A percentile compares a stretch with the other conserved stretches of the same genome.
phyloP scores from a whole-genome alignment of 208 protist genomes.

The Novymonas esmeraldas region DNA sequence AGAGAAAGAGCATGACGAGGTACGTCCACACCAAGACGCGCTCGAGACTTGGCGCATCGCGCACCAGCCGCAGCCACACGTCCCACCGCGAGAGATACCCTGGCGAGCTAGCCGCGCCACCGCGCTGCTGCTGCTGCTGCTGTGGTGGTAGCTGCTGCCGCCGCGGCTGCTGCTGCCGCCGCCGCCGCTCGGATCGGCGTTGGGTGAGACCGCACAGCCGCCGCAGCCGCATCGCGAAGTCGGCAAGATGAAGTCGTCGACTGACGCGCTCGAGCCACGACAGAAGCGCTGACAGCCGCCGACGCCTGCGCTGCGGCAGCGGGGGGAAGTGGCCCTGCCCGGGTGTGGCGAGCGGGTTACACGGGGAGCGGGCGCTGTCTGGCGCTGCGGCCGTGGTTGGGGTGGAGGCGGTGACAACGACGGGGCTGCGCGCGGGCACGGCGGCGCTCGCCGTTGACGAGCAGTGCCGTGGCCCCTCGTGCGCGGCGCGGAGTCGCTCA shows the following conservation, averaged over 20 bases:
- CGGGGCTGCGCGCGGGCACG: not conserved
- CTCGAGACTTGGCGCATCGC: too few species aligned
- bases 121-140: too few species aligned
- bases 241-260: constrained; percentile 5
- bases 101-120: not conserved
- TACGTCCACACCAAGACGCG: constrained; percentile 1
- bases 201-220: not conserved
- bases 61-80: too few species aligned
- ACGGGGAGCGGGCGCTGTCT: not conserved
- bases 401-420: not conserved
- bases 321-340: too few species aligned
- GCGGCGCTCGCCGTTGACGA: not conserved
- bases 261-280: not conserved
- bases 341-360: not conserved
- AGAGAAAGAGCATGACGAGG: constrained; percentile 11
- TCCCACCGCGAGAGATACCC: too few species aligned
- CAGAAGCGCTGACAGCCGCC: too few species aligned
- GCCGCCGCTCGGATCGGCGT: not conserved
- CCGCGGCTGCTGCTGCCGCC: not conserved
- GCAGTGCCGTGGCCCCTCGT: not conserved
- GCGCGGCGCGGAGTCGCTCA: too few species aligned
- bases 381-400: not conserved
- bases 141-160: too few species aligned
- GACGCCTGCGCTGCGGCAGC: not conserved
- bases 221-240: constrained; percentile 13